Evolutionary conservation across 2,329 filamentous ascomycete species (phyloP), one percentile per base, ranked within the genome.

Genomic region (Tricladium varicosporioides): DNA sequence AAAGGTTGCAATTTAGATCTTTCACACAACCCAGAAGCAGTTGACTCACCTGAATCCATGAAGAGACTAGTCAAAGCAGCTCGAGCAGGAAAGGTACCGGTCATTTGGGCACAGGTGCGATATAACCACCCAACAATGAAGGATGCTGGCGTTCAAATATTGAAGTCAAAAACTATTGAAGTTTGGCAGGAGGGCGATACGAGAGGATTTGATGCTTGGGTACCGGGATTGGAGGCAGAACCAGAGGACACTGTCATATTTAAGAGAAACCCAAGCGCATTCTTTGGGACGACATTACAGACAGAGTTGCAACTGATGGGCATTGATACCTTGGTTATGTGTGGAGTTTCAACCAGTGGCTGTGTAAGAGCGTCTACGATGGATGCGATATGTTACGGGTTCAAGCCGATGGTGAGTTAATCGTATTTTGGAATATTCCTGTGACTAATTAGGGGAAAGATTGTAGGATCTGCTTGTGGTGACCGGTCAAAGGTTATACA

Each of bases 311-410:
- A 70, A 16, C 58, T 74, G 5, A 65, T 71, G 49, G 69, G 69
- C 27, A 66, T 75, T n/a, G 75, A 78, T 58, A 77, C 75, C 5
- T 63, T 77, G 18, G 74, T 79, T 5, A 67, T 79, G 14, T 77
- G 76, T 59, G 76, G 77, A 15, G 76, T 79, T 44, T 77, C 75
- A 65, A 79, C 76, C 13, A 74, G 72, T 57, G 76, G 76, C 1
- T 78, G 76, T 61, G 75, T 78, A 51, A 69, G 77, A 49, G 76
- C 76, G 1, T 74, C 69, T 4, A 73, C 75, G 1, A 60, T 78
- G 51, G 76, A 79, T 57, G 71, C 75, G 2, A 75, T 78, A 72
- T 74, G 75, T 55, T 56, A 71, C 54, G 76, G 75, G 1, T 77
- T 74, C 48, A 68, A 75, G 45, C 74, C 75, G 13, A 78, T 78